Evolutionary conservation across 2,329 filamentous ascomycete species (phyloP).

Genomic region (Penicillium sp.): DNA sequence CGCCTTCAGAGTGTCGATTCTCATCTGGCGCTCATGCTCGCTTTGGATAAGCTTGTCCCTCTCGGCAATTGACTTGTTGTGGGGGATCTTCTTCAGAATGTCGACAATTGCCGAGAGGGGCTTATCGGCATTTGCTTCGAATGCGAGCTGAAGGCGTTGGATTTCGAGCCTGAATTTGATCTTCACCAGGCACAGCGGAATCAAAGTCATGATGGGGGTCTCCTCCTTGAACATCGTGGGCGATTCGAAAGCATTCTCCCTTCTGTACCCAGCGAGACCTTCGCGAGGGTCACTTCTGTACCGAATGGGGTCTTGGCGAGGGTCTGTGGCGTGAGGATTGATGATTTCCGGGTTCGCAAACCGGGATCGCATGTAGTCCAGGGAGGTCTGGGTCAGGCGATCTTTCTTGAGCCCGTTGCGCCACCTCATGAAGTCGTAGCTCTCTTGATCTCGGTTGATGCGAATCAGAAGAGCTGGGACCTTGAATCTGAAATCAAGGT

Average conservation of each 20-base stretch:
- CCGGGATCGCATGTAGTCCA: not conserved
- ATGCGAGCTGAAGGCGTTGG: not conserved
- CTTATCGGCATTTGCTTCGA: not conserved
- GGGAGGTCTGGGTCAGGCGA: not conserved
- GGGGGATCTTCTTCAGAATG: not conserved
- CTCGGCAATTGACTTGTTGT: too few species aligned
- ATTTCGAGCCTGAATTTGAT: not conserved
- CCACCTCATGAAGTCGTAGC: conserved; percentile 19
- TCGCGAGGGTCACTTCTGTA: not conserved
- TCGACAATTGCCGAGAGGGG: not conserved
- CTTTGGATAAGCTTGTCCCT: not conserved
- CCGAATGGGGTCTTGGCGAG: too few species aligned
- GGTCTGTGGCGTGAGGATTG: not conserved
- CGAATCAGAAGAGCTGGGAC: conserved; percentile 10
- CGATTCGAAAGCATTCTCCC: not conserved
- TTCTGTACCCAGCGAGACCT: not conserved
- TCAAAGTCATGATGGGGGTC: not conserved
- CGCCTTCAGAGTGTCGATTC: not conserved
- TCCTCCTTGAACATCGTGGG: not conserved
- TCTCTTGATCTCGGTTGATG: conserved; percentile 12
- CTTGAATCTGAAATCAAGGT: conserved; percentile 1
- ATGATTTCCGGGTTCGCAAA: not conserved
- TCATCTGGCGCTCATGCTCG: not conserved
- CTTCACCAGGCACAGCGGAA: not conserved
- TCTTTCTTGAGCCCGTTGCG: not conserved